Conservation (phyloP, 2,329 filamentous ascomycete species). For the Colletotrichum falcatum region DNA sequence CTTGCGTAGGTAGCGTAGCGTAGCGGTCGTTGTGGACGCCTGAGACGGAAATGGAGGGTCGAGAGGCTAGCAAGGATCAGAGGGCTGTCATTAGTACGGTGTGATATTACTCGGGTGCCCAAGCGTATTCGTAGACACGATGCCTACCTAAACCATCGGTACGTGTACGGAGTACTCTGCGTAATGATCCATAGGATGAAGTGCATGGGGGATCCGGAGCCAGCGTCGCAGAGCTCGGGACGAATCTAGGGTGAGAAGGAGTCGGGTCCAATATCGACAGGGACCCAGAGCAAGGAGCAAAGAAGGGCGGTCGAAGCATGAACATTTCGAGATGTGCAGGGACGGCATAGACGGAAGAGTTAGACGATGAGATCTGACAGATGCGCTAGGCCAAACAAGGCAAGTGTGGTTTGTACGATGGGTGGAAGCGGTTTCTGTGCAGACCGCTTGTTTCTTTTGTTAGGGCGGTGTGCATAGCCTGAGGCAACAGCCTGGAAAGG, state of each 20-base stretch:
- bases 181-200: slow-evolving; percentile 4
- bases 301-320: background rate
- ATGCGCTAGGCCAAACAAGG: slow-evolving; percentile 24
- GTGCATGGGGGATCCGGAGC: slow-evolving; percentile 17
- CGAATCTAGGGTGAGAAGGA: slow-evolving; percentile 21
- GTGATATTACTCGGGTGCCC: background rate
- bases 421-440: slow-evolving; percentile 30
- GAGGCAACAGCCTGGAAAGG: background rate
- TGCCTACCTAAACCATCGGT: too few relatives aligned
- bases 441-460: slow-evolving; percentile 33
- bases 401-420: slow-evolving; percentile 10
- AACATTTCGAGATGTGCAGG: background rate
- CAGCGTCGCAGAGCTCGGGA: slow-evolving; percentile 30
- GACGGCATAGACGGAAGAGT: slow-evolving; percentile 7
- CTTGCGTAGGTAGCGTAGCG: too few relatives aligned
- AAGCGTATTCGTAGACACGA: too few relatives aligned
- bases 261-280: background rate
- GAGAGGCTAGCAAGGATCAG: slow-evolving; percentile 19
- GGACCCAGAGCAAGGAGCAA: slow-evolving; percentile 5
- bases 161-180: too few relatives aligned
- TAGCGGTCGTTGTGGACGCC: slow-evolving; percentile 22
- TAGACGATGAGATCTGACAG: slow-evolving; percentile 40
- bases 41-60: slow-evolving; percentile 6
- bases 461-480: background rate
- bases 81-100: slow-evolving; percentile 13